Evolutionary conservation across 2,329 filamentous ascomycete genomes (phyloP).

Genomic region (Teratosphaeria pseudoeucalypti): DNA sequence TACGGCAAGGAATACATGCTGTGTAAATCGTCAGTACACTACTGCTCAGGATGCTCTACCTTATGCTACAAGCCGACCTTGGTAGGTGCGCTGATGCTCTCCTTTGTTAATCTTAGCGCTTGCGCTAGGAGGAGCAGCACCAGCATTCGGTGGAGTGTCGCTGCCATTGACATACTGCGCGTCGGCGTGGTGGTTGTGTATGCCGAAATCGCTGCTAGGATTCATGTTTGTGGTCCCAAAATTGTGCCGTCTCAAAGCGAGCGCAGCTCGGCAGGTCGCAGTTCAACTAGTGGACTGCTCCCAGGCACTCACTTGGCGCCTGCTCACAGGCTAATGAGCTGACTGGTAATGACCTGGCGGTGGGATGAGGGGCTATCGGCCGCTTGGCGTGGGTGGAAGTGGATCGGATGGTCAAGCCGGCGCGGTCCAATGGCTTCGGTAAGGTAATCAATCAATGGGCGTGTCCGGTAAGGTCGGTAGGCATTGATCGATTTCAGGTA

Average conservation of each 20-base stretch:
- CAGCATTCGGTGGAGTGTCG: neutral
- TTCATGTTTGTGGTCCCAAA: neutral
- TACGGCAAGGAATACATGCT: conserved; percentile 46
- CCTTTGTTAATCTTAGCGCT: neutral
- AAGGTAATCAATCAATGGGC: neutral
- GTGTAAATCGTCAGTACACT: conserved; percentile 21
- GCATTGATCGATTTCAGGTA: neutral
- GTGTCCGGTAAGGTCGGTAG: neutral
- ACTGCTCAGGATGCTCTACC: neutral
- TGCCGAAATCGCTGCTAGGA: neutral
- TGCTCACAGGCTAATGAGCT: neutral
- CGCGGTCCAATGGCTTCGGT: neutral
- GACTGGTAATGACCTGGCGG: neutral
- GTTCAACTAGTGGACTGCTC: neutral
- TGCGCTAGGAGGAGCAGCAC: neutral
- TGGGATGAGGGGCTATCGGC: neutral
- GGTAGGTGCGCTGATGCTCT: conserved; percentile 11
- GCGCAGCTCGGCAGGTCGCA: neutral
- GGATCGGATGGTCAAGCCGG: neutral
- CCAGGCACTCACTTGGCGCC: neutral
- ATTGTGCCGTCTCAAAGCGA: neutral
- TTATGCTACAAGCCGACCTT: conserved; percentile 4
- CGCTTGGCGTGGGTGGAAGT: neutral
- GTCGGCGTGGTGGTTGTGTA: neutral
- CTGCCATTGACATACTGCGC: neutral